These are phyloP conservation scores for Fraxinus albicans DNA, from an alignment of 305 asterid genomes.

Conservation along the genomic window DNA sequence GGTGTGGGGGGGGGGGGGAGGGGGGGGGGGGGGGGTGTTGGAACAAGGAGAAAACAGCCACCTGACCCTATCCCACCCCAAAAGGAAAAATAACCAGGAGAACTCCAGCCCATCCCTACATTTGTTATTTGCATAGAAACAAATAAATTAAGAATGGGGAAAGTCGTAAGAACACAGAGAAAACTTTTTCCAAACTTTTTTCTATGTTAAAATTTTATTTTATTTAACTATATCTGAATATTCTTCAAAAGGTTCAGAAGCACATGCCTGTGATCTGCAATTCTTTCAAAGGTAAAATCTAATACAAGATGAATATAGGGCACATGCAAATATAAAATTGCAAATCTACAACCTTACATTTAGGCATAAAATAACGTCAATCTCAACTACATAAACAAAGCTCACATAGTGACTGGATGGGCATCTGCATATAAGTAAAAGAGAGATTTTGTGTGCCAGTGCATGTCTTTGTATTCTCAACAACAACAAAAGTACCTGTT, in stretches of 20 bases:
- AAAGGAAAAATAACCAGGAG: neutral
- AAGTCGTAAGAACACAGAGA: neutral
- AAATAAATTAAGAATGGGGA: neutral
- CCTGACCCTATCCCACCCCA: neutral
- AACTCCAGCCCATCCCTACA: neutral
- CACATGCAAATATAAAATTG: neutral
- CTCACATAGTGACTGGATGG: neutral
- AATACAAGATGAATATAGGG: conserved; percentile 3
- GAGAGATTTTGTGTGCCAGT: conserved; percentile 5
- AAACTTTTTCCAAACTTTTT: neutral
- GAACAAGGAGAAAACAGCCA: neutral
- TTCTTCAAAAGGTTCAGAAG: conserved; percentile 1
- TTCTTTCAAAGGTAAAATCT: neutral
- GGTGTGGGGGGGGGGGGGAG: neutral
- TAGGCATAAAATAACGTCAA: neutral
- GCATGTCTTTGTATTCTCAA: neutral
- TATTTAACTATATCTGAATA: neutral
- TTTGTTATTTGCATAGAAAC: neutral
- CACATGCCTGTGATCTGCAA: neutral
- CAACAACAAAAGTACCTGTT: conserved; percentile 43
- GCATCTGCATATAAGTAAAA: neutral
- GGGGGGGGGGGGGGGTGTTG: neutral
- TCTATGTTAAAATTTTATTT: neutral
- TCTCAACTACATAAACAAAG: neutral
- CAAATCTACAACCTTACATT: neutral